phyloP scores from a whole-genome alignment of 1,284 basidiomycete genomes.

The Pseudozyma hubeiensis region DNA sequence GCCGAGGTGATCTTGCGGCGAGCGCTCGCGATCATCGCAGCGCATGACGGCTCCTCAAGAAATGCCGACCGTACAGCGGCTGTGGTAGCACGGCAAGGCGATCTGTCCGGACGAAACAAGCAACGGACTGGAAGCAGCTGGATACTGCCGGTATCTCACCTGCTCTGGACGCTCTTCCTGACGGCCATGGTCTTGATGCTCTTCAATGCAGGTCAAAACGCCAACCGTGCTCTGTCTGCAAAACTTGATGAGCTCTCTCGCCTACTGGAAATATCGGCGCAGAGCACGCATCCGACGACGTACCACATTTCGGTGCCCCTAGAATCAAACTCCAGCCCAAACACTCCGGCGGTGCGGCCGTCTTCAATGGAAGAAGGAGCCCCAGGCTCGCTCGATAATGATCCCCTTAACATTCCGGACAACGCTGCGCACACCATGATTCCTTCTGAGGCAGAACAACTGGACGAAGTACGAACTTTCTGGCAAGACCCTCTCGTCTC shows the following conservation, averaged over 20 bases:
- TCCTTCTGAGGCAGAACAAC: no score
- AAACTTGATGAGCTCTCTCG: slow-evolving; percentile 35
- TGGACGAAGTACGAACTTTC: no score
- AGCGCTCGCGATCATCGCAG: slow-evolving; percentile 36
- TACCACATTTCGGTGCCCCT: no score
- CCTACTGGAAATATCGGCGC: slow-evolving; percentile 15
- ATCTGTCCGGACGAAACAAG: not conserved
- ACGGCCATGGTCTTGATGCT: slow-evolving; percentile 29
- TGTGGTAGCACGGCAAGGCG: no score
- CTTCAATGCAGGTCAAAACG: slow-evolving; percentile 36
- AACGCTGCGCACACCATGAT: no score
- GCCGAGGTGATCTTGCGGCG: slow-evolving; percentile 3
- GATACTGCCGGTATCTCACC: slow-evolving; percentile 20
- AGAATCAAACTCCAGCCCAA: no score
- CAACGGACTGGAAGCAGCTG: not conserved
- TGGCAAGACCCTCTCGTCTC: no score
- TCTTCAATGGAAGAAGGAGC: no score
- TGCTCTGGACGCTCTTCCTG: slow-evolving; percentile 38
- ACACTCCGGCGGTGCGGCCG: no score
- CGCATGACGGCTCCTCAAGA: slow-evolving; percentile 19
- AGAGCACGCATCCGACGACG: no score
- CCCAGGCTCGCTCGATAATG: no score
- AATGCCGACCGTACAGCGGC: not conserved
- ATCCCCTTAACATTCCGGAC: no score
- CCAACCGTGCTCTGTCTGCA: slow-evolving; percentile 13